These are phyloP conservation scores for Talaromyces adpressus DNA, from an alignment of 495 filamentous ascomycete genomes.

Conservation along the genomic window DNA sequence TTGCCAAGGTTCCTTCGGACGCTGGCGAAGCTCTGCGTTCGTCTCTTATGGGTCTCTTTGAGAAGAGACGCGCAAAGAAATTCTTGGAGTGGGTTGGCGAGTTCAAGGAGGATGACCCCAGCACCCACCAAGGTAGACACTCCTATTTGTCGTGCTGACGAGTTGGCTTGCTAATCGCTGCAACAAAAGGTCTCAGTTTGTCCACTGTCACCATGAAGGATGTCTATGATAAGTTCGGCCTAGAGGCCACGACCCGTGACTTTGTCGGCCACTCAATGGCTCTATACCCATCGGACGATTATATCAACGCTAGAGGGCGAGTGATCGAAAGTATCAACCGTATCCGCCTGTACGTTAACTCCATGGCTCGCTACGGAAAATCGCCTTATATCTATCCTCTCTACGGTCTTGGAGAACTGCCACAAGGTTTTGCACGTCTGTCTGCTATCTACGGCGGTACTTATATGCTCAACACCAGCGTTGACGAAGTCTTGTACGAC, in stretches of 20 bases:
- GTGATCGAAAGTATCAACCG: constrained; percentile 86
- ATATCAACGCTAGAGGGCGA: constrained; percentile 63
- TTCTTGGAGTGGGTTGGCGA: constrained; percentile 96
- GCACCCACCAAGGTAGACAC: constrained; percentile 75
- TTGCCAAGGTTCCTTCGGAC: constrained; percentile 95
- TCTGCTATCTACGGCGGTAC: constrained; percentile 98
- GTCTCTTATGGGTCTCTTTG: constrained; percentile 92
- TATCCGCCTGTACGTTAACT: constrained; percentile 95
- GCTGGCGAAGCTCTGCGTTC: constrained; percentile 85
- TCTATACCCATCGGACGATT: constrained; percentile 81
- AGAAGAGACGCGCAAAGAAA: constrained; percentile 93
- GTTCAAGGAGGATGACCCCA: constrained; percentile 76
- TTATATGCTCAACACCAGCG: constrained; percentile 94
- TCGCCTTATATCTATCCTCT: constrained; percentile 99
- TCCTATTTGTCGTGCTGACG: background rate
- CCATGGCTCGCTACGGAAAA: constrained; percentile 95
- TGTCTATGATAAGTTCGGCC: constrained; percentile 93
- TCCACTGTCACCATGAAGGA: constrained; percentile 82
- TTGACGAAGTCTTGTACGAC: constrained; percentile 82
- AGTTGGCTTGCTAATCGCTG: constrained; percentile 11
- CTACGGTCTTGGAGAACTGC: constrained; percentile 94
- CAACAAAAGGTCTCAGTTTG: constrained; percentile 69
- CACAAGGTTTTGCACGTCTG: constrained; percentile 94
- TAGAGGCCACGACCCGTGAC: constrained; percentile 87
- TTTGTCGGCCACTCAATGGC: constrained; percentile 99